Base-by-base conservation (phyloP, 495 filamentous ascomycete genomes). In the Podospora conica region DNA sequence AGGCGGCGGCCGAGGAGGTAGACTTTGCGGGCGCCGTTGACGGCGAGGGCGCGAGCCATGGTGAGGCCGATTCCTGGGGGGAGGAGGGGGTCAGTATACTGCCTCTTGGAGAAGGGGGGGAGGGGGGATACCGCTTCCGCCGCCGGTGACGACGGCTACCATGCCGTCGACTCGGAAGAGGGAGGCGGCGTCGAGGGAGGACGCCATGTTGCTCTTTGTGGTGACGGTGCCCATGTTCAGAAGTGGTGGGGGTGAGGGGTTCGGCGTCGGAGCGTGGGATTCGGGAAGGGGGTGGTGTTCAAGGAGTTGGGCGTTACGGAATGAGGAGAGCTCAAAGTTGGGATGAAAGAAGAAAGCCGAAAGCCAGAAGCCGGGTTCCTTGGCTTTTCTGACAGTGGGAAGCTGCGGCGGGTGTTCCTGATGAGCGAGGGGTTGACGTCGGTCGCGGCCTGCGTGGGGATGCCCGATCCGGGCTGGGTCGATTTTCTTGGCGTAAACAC, bases 1-100 rank as follows among this genome's bases (percentile, higher is more conserved):
- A 77, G 71, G 23, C 87, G 81, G 4, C 90, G 80, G 25, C 87
- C 88, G 55, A 90, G 71, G 69, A 92, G 85, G 79, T 90, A 92
- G 59, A 92, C 84, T 69, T 85, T 87, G 15, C 71, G 67, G 1
- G 89, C 89, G 11, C 90, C 90, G 68, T 88, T 87, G 59, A 69
- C 57, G 3, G 80, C 87, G 9, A 92, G 83, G 29, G 87, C 86
- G 61, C 79, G 80, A 1, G 89, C 81, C 80, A 90, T 90, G 75
- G 83, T 84, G 3, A 83, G 74, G 12, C 88, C 89, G 68, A 91
- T 86, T 5, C 88, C 88, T 88, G 58, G 5, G 6, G 7, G 5
- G n/a, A n/a, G n/a, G n/a, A n/a, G n/a, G n/a, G 15, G 10, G 11
- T 23, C 15, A 15, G 12, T 9, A 25, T n/a, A n/a, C n/a, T n/a